Percentiles rank a stretch among this genome's conserved stretches.
Evolutionary conservation across 2,329 filamentous ascomycete genomes (phyloP).

Genomic region (Phoma sp.): DNA sequence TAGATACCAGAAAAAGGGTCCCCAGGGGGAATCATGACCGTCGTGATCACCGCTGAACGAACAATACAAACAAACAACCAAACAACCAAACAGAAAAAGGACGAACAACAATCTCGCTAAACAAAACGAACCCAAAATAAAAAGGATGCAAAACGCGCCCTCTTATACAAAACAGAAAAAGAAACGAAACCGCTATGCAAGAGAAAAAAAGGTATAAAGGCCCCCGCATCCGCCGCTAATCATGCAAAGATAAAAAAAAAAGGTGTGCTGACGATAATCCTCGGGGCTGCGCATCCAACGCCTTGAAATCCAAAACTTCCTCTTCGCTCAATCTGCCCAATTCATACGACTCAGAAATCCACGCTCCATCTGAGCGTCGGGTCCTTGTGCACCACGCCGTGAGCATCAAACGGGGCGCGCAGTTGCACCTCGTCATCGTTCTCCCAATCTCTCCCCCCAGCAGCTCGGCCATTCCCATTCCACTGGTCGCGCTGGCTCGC

Average conservation of each 20-base stretch:
- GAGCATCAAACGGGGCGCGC: conserved; percentile 44
- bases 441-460: conserved; percentile 31
- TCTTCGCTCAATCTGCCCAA: too few relatives aligned
- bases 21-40: too few relatives aligned
- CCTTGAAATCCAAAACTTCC: too few relatives aligned
- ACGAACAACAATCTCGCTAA: too few relatives aligned
- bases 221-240: neutral
- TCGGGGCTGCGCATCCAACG: too few relatives aligned
- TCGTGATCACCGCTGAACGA: too few relatives aligned
- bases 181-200: conserved; percentile 3
- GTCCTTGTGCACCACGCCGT: conserved; percentile 43
- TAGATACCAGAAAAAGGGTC: too few relatives aligned
- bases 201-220: neutral
- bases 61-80: too few relatives aligned
- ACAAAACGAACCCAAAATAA: too few relatives aligned
- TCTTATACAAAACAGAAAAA: neutral
- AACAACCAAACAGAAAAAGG: too few relatives aligned
- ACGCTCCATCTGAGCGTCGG: conserved; percentile 51
- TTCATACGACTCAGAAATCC: conserved; percentile 41
- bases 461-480: conserved; percentile 26
- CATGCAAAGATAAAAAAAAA: neutral
- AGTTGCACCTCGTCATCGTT: conserved; percentile 18
- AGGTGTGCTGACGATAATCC: too few relatives aligned
- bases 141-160: too few relatives aligned
- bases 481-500: conserved; percentile 20